Percentiles rank a stretch among this genome's conserved stretches.
Evolutionary conservation across 2,329 filamentous ascomycete genomes (phyloP).

Genomic region (Aspergillus fumigatiaffinis): DNA sequence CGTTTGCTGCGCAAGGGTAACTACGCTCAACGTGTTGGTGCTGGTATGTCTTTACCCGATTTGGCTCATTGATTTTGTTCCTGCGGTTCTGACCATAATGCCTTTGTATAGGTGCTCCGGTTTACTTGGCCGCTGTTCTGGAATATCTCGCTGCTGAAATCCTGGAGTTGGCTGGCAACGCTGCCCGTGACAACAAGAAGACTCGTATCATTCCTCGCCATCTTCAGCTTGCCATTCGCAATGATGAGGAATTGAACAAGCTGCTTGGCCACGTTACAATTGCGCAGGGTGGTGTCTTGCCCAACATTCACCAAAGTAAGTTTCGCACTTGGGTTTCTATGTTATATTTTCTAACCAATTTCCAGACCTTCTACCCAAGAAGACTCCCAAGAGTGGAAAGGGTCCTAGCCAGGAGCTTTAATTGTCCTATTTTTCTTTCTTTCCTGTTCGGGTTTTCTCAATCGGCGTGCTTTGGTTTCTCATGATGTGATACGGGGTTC

Average conservation of each 20-base stretch:
- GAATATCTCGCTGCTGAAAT: conserved; percentile 99
- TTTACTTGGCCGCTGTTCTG: conserved; percentile 94
- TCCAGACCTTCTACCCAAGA: conserved; percentile 95
- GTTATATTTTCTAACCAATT: conserved; percentile 13
- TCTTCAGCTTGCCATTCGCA: conserved; percentile 97
- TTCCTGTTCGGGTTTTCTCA: conserved; percentile 55
- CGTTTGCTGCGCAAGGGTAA: conserved; percentile 98
- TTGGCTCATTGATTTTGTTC: background rate
- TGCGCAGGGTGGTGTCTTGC: conserved; percentile 92
- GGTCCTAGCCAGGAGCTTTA: conserved; percentile 92
- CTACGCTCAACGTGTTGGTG: conserved; percentile 99
- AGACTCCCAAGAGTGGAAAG: conserved; percentile 94
- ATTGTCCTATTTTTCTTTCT: conserved; percentile 47
- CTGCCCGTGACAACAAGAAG: conserved; percentile 99
- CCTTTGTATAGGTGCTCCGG: conserved; percentile 63
- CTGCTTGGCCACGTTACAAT: conserved; percentile 94
- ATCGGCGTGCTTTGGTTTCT: conserved; percentile 72
- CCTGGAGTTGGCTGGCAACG: conserved; percentile 97
- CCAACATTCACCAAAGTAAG: conserved; percentile 96
- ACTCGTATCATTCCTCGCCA: conserved; percentile 99
- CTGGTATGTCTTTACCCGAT: conserved; percentile 53
- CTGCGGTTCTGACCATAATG: background rate
- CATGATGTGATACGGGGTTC: conserved; percentile 70
- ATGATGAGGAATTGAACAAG: conserved; percentile 99
- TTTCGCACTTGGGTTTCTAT: conserved; percentile 20